Evolutionary conservation across 331 rosid species (phyloP).

Genomic region (Pyracantha coccinea): DNA sequence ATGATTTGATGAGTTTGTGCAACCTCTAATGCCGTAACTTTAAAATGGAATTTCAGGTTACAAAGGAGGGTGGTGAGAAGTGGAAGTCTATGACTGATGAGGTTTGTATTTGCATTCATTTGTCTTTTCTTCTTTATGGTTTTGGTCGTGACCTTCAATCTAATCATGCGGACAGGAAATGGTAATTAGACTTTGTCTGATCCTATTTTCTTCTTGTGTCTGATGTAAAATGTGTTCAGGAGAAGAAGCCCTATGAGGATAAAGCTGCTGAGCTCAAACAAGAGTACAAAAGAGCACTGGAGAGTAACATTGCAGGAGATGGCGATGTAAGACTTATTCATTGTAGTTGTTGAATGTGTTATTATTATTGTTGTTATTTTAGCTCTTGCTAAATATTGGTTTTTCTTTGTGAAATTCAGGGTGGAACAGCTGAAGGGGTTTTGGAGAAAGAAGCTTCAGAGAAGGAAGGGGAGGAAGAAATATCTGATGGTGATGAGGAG

Average conservation of each 20-base stretch:
- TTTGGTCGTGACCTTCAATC: neutral
- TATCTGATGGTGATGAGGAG: neutral
- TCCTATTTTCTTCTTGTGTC: neutral
- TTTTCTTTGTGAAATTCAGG: constrained; percentile 22
- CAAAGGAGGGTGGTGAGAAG: constrained; percentile 73
- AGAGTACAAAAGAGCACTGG: constrained; percentile 51
- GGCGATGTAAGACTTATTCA: neutral
- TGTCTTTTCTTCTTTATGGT: no score
- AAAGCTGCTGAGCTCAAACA: constrained; percentile 64
- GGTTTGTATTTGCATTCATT: constrained; percentile 18
- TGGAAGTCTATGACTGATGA: constrained; percentile 74
- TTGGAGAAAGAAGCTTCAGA: constrained; percentile 31
- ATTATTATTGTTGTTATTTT: neutral
- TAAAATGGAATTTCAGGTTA: constrained; percentile 29
- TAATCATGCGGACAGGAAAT: no score
- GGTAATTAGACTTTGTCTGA: no score
- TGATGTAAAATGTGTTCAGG: constrained; percentile 22
- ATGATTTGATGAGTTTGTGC: no score
- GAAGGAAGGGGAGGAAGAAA: constrained; percentile 38
- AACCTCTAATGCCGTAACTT: no score
- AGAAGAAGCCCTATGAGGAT: constrained; percentile 68
- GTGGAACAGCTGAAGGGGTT: constrained; percentile 31
- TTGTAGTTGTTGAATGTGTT: no score
- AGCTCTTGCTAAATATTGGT: neutral
- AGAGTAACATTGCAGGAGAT: neutral